A percentile compares a stretch with the other conserved stretches of the same genome.
phyloP scores from a whole-genome alignment of 164 flowering plant species.

The Aristolochia californica region DNA sequence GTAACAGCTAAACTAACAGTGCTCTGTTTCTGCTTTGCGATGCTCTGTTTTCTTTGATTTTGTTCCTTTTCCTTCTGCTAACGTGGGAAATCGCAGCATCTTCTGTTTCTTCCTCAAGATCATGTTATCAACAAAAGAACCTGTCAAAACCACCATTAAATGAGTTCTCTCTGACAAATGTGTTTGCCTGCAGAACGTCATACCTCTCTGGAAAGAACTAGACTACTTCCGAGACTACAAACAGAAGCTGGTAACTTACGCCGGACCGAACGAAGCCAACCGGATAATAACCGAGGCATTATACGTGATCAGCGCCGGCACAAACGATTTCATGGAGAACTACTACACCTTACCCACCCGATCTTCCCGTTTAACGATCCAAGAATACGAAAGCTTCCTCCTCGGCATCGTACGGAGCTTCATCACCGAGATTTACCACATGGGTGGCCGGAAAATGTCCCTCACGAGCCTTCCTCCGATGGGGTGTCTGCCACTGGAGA shows the following conservation, averaged over 20 bases:
- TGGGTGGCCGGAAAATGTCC: conserved; percentile 40
- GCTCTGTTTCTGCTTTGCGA: too few relatives aligned
- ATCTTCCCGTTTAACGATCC: conserved; percentile 8
- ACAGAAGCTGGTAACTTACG: conserved; percentile 20
- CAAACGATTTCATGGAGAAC: conserved; percentile 59
- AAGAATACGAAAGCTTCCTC: conserved; percentile 11
- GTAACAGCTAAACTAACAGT: too few relatives aligned
- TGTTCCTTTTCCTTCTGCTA: too few relatives aligned
- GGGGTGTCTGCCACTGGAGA: conserved; percentile 58
- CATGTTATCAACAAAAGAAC: neutral
- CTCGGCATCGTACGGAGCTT: conserved; percentile 10
- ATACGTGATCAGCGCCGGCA: conserved; percentile 53
- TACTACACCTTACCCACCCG: conserved; percentile 12
- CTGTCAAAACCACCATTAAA: neutral
- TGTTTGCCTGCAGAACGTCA: conserved; percentile 33
- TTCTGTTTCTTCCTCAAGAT: neutral
- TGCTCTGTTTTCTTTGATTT: neutral
- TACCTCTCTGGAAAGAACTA: conserved; percentile 58
- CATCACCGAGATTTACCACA: conserved; percentile 7
- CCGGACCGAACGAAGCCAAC: conserved; percentile 32
- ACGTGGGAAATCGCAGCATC: neutral
- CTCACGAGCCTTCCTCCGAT: conserved; percentile 52
- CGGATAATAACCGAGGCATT: conserved; percentile 28
- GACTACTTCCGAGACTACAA: conserved; percentile 59
- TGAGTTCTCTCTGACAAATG: neutral